phyloP scores from a whole-genome alignment of 78 protist genomes.

The Anaeramoeba ignava region DNA sequence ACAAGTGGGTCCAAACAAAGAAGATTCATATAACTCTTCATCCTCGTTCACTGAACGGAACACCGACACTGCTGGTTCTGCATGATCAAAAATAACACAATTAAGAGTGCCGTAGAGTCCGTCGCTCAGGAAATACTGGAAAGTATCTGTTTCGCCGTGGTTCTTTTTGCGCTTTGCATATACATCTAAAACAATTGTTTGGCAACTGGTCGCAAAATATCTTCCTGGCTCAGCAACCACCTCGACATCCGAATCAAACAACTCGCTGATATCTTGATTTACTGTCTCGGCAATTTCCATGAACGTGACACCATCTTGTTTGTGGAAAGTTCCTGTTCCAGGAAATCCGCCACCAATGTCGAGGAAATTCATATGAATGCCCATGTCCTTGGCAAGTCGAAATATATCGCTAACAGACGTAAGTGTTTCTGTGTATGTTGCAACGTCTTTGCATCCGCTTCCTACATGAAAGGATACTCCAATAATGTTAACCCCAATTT shows the following conservation, averaged over 20 bases:
- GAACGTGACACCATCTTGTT: neutral
- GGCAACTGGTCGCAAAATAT: neutral
- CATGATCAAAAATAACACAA: no score
- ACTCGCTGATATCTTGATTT: neutral
- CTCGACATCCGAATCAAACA: neutral
- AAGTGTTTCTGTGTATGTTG: neutral
- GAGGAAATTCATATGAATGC: neutral
- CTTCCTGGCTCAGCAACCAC: slow-evolving; percentile 10
- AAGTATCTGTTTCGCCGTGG: neutral
- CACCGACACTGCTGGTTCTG: no score
- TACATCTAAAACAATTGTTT: neutral
- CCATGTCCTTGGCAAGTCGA: neutral
- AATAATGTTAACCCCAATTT: neutral
- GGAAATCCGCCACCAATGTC: slow-evolving; percentile 11
- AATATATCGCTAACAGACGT: neutral
- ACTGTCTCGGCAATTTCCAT: neutral
- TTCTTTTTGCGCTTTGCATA: neutral
- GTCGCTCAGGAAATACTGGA: neutral
- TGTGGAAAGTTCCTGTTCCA: neutral
- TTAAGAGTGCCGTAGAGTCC: slow-evolving; percentile 10
- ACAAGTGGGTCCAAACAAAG: slow-evolving; percentile 5
- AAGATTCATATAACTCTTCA: neutral
- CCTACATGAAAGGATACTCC: slow-evolving; percentile 6
- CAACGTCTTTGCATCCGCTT: neutral
- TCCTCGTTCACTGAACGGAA: no score